Evolutionary conservation across 2,329 filamentous ascomycete species (phyloP).

Genomic region (Clarireedia paspali): DNA sequence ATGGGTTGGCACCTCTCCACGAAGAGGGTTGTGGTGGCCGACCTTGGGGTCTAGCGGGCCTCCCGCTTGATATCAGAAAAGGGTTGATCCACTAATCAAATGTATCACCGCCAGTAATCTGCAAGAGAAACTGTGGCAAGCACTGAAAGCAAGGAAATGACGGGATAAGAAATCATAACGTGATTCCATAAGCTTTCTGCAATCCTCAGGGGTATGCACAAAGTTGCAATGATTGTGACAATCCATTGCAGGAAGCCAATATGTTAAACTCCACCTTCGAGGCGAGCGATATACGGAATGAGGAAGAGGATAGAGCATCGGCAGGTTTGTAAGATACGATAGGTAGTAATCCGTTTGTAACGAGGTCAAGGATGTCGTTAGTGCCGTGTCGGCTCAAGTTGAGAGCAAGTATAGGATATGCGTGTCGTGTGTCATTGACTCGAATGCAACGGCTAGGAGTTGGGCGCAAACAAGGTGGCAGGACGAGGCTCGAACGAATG

Average conservation of each 20-base stretch:
- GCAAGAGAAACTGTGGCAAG: constrained; percentile 11
- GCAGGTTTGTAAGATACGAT: constrained; percentile 7
- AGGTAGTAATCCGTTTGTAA: constrained; percentile 4
- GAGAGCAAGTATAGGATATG: constrained; percentile 19
- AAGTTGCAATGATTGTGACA: constrained; percentile 9
- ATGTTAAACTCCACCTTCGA: constrained; percentile 14
- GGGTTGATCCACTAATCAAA: constrained; percentile 16
- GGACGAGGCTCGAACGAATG: constrained; percentile 9
- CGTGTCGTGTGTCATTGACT: constrained; percentile 21
- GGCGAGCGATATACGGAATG: constrained; percentile 7
- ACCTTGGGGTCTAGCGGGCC: constrained; percentile 11
- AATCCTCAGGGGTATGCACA: constrained; percentile 19
- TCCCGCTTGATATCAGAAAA: constrained; percentile 13
- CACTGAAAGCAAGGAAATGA: constrained; percentile 12
- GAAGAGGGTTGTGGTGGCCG: constrained; percentile 14
- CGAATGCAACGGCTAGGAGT: constrained; percentile 11
- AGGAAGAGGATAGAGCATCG: constrained; percentile 2
- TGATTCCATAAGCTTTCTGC: constrained; percentile 21
- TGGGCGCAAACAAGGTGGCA: constrained; percentile 2
- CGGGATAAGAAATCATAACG: constrained; percentile 25
- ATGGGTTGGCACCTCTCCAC: constrained; percentile 11
- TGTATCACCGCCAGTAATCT: constrained; percentile 12
- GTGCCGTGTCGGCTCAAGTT: constrained; percentile 6
- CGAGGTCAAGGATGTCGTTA: constrained; percentile 7
- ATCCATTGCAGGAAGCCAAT: constrained; percentile 13